phyloP scores from a whole-genome alignment of 768 basidiomycete species.

The Termitomyces titanicus region DNA sequence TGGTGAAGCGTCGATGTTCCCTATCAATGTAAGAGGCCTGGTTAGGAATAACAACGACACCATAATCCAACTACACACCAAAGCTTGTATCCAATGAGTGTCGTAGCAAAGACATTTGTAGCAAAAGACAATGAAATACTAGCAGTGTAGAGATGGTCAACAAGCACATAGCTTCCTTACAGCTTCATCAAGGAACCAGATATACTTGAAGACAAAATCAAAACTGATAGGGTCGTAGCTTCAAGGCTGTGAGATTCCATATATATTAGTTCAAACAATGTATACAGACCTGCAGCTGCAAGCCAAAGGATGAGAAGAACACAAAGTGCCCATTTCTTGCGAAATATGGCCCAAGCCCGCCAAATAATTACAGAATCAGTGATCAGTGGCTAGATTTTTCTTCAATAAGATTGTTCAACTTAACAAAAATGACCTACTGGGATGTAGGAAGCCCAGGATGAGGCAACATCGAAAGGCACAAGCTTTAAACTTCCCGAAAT shows the following conservation, averaged over 20 bases:
- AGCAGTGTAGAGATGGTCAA: not conserved
- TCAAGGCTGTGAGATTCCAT: not conserved
- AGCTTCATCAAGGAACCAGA: not conserved
- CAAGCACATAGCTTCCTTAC: not conserved
- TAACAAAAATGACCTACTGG: not conserved
- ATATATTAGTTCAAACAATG: not conserved
- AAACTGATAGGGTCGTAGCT: not conserved
- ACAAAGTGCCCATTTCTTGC: not conserved
- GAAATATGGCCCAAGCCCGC: not conserved
- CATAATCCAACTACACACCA: not conserved
- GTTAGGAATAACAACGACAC: not conserved
- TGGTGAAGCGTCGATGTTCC: not conserved
- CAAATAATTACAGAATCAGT: not conserved
- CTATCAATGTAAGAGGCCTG: not conserved
- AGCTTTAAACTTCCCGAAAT: not conserved
- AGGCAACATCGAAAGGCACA: not conserved
- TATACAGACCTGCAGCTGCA: not conserved
- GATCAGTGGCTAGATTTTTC: not conserved
- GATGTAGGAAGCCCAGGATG: not conserved
- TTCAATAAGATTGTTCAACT: not conserved
- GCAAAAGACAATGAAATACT: not conserved
- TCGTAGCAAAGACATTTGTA: not conserved
- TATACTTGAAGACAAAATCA: not conserved
- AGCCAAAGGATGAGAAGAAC: not conserved
- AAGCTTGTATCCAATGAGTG: not conserved